phyloP scores from a whole-genome alignment of 2,329 filamentous ascomycete genomes.

The Sporothrix inflata region DNA sequence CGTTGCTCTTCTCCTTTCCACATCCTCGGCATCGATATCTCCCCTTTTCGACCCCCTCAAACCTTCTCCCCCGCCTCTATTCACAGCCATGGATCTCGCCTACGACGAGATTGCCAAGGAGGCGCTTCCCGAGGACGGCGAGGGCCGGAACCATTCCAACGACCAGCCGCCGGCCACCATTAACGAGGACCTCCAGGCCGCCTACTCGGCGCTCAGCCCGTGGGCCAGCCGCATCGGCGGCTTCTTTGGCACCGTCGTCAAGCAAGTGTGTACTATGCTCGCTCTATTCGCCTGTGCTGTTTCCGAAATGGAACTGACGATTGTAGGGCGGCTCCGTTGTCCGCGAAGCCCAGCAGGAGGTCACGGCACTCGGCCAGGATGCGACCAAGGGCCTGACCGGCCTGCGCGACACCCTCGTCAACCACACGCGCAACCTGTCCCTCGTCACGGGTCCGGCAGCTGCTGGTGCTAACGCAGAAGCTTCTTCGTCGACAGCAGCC shows the following conservation, averaged over 20 bases:
- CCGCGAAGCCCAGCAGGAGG: constrained; percentile 84
- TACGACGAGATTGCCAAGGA: constrained; percentile 97
- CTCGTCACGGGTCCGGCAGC: constrained; percentile 52
- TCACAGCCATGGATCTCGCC: constrained; percentile 78
- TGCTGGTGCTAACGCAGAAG: constrained; percentile 39
- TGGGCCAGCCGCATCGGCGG: constrained; percentile 91
- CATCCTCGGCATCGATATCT: background rate
- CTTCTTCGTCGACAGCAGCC: constrained; percentile 7
- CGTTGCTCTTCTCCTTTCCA: background rate
- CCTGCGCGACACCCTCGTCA: constrained; percentile 68
- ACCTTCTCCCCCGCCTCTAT: background rate
- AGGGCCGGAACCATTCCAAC: constrained; percentile 44
- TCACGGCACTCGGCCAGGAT: constrained; percentile 76
- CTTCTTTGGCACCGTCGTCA: constrained; percentile 87
- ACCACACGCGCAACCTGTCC: constrained; percentile 73
- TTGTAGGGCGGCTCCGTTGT: constrained; percentile 76
- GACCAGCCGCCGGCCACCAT: constrained; percentile 60
- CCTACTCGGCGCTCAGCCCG: constrained; percentile 91
- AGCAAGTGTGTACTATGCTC: constrained; percentile 64
- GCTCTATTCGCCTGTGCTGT: background rate
- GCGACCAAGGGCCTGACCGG: constrained; percentile 79
- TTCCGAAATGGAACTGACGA: background rate
- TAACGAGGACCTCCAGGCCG: constrained; percentile 89
- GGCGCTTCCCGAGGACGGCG: constrained; percentile 63
- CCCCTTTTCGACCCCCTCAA: background rate